Conservation (phyloP, 352 stramenopile species). For the Aphanomyces stellatus region DNA sequence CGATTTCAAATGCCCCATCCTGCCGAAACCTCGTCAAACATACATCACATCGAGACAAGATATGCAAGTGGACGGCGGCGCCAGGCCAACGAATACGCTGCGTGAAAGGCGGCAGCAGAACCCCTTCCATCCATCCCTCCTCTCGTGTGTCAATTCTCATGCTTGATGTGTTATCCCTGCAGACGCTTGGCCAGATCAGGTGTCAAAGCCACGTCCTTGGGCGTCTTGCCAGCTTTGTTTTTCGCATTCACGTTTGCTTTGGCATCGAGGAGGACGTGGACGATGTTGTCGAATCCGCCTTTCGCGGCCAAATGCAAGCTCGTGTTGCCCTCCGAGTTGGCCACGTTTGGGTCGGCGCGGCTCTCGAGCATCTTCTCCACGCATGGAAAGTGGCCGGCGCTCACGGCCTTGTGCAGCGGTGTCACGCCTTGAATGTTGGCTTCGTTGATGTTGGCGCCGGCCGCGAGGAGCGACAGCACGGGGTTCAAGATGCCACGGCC, state of each 20-base stretch:
- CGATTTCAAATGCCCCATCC: no score
- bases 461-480: constrained; percentile 60
- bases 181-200: constrained; percentile 43
- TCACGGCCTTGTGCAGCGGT: constrained; percentile 79
- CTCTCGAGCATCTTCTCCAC: constrained; percentile 85
- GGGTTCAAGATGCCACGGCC: constrained; percentile 79
- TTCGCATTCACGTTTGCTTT: constrained; percentile 34
- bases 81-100: no score
- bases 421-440: constrained; percentile 69
- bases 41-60: no score
- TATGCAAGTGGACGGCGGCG: no score
- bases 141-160: no score
- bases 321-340: constrained; percentile 73
- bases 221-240: constrained; percentile 76
- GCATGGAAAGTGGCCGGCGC: constrained; percentile 62
- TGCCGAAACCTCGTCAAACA: no score
- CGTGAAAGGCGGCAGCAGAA: no score
- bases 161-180: no score
- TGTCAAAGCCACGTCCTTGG: constrained; percentile 57
- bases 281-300: constrained; percentile 65
- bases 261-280: constrained; percentile 52
- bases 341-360: constrained; percentile 51
- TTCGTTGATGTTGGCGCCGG: constrained; percentile 69
- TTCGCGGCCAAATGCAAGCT: constrained; percentile 75
- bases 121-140: no score